These are phyloP conservation scores for Globisporangium abappressorium DNA, from an alignment of 352 stramenopile genomes.

Conservation along the genomic window DNA sequence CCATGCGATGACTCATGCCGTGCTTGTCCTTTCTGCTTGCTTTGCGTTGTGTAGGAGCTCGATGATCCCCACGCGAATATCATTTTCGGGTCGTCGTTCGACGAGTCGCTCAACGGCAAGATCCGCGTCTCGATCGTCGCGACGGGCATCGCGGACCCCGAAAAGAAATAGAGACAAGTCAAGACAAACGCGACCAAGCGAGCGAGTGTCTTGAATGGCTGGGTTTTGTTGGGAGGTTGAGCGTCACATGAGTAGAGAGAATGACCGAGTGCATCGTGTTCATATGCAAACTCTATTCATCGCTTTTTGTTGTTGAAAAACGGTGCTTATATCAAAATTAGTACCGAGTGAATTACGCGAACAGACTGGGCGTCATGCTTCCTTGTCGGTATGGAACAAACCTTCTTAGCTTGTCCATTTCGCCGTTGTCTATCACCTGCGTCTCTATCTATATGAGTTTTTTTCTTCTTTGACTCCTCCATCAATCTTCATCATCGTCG, in stretches of 20 bases:
- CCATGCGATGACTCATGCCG: not conserved
- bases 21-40: not conserved
- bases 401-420: not conserved
- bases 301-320: not conserved
- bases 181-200: no score
- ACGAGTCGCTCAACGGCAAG: constrained; percentile 77
- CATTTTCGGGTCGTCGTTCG: constrained; percentile 87
- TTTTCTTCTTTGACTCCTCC: not conserved
- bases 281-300: not conserved
- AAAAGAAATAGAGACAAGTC: constrained; percentile 55
- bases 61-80: constrained; percentile 87
- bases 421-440: not conserved
- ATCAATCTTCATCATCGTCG: not conserved
- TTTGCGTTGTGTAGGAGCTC: constrained; percentile 50
- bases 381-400: not conserved
- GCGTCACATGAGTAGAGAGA: not conserved
- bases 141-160: constrained; percentile 79
- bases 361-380: not conserved
- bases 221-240: not conserved
- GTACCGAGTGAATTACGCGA: not conserved
- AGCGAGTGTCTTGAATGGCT: no score
- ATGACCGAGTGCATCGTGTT: not conserved
- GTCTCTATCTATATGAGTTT: not conserved
- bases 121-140: constrained; percentile 85
- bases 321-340: constrained; percentile 13